These are phyloP conservation scores for Brasenia schreberi DNA, from an alignment of 164 flowering plant genomes.

Conservation along the genomic window DNA sequence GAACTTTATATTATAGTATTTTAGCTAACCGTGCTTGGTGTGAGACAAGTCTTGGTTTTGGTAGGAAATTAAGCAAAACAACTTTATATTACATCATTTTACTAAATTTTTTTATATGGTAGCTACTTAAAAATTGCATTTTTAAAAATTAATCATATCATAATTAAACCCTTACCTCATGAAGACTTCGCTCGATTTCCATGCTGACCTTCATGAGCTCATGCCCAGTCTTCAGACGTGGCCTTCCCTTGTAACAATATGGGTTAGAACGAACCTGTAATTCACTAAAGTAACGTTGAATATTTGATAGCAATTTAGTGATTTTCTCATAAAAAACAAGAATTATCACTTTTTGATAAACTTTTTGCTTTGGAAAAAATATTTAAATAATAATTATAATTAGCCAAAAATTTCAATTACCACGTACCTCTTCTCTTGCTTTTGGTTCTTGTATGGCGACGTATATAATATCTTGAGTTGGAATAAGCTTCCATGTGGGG, in stretches of 20 bases:
- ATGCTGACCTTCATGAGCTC: slow-evolving; percentile 43
- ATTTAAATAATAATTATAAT: too few relatives aligned
- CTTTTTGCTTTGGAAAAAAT: too few relatives aligned
- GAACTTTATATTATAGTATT: too few relatives aligned
- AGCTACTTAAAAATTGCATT: too few relatives aligned
- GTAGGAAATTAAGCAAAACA: too few relatives aligned
- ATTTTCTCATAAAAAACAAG: background rate
- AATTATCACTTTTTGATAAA: background rate
- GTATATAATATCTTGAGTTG: slow-evolving; percentile 56
- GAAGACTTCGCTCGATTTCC: slow-evolving; percentile 49
- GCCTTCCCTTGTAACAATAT: slow-evolving; percentile 72
- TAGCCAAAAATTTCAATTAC: background rate
- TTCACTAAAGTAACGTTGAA: background rate
- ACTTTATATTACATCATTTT: too few relatives aligned
- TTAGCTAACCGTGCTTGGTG: too few relatives aligned
- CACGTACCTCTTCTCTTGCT: slow-evolving; percentile 43
- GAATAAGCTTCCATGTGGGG: slow-evolving; percentile 82
- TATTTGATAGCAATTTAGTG: background rate
- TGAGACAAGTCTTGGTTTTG: too few relatives aligned
- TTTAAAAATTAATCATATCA: background rate
- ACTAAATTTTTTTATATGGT: too few relatives aligned
- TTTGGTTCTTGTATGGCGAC: slow-evolving; percentile 51
- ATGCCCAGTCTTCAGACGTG: slow-evolving; percentile 58
- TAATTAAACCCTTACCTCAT: slow-evolving; percentile 26
- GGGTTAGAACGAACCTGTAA: slow-evolving; percentile 50